Evolutionary conservation across 306 rosid genomes (phyloP).

Genomic region (Lablab purpureus): DNA sequence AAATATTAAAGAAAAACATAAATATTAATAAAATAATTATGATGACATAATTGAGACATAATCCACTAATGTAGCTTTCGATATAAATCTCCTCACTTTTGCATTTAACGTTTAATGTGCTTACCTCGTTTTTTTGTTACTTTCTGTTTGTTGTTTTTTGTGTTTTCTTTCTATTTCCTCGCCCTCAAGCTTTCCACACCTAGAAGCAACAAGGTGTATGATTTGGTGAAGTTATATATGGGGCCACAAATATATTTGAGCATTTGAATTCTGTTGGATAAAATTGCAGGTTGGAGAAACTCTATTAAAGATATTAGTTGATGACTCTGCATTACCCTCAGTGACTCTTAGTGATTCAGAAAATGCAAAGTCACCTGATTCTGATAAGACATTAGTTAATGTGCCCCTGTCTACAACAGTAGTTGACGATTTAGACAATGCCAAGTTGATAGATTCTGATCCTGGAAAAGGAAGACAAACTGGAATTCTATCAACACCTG

Average conservation of each 20-base stretch:
- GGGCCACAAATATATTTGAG: slow-evolving; percentile 16
- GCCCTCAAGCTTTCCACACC: no score
- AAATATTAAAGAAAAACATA: no score
- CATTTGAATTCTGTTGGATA: slow-evolving; percentile 32
- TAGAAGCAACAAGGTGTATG: neutral
- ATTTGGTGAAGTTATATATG: slow-evolving; percentile 14
- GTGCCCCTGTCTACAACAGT: slow-evolving; percentile 48
- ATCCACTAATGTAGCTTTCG: no score
- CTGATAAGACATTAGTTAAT: slow-evolving; percentile 55
- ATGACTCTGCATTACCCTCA: slow-evolving; percentile 53
- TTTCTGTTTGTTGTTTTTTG: no score
- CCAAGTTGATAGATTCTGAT: slow-evolving; percentile 47
- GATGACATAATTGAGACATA: no score
- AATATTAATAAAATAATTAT: no score
- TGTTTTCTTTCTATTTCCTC: no score
- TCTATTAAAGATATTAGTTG: slow-evolving; percentile 67
- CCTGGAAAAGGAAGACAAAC: slow-evolving; percentile 44
- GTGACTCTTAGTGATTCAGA: slow-evolving; percentile 44
- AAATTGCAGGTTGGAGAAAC: slow-evolving; percentile 89
- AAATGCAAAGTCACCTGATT: slow-evolving; percentile 49
- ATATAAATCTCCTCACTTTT: no score
- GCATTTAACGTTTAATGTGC: no score
- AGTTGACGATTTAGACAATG: slow-evolving; percentile 43
- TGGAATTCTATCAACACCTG: slow-evolving; percentile 80
- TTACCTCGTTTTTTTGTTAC: no score